These are phyloP conservation scores for Didymella arachidicola DNA, from an alignment of 2,329 filamentous ascomycete genomes.

Conservation along the genomic window DNA sequence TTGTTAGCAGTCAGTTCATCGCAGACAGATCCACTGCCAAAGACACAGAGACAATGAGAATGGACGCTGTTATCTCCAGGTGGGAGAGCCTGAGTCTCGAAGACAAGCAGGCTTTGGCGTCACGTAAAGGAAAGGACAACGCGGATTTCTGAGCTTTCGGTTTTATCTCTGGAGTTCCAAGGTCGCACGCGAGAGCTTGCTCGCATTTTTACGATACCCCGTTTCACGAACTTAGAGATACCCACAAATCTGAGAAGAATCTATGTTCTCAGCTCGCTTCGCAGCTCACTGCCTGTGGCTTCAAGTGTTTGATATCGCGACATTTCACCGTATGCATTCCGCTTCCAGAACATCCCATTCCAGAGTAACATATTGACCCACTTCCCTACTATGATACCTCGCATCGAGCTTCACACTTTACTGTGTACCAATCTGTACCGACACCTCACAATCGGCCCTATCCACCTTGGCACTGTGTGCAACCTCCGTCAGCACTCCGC, in stretches of 20 bases:
- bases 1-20: constrained; percentile 44
- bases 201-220: constrained; percentile 15
- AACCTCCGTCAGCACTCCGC: neutral
- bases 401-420: constrained; percentile 4
- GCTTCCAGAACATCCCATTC: neutral
- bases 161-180: neutral
- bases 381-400: neutral
- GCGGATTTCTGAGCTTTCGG: neutral
- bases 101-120: constrained; percentile 6
- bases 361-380: constrained; percentile 4
- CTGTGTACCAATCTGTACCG: neutral
- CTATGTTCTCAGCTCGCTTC: neutral
- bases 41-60: constrained; percentile 30
- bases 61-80: constrained; percentile 41
- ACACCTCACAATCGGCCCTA: constrained; percentile 6
- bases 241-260: neutral
- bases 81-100: constrained; percentile 37
- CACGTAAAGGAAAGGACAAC: constrained; percentile 1
- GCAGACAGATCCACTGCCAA: constrained; percentile 32
- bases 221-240: neutral
- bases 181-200: constrained; percentile 8
- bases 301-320: neutral
- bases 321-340: neutral
- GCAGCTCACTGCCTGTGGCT: neutral
- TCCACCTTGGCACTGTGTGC: neutral